A percentile compares a stretch with the other conserved stretches of the same genome.
Conservation (phyloP, 108 stramenopile genomes). For the Pseudonitzschia pungens region DNA sequence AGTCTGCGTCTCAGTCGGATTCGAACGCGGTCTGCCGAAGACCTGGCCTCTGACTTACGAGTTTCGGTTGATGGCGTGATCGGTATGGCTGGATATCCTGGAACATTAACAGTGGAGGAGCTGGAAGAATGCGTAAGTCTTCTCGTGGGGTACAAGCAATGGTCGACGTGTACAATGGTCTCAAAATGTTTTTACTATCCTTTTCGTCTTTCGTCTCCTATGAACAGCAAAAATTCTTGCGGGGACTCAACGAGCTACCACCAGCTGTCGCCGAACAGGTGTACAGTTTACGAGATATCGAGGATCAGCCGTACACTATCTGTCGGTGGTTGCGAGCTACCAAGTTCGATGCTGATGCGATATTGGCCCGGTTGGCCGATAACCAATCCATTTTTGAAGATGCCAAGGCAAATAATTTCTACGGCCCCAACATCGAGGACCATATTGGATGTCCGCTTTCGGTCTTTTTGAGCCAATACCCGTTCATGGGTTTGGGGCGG, state of each 20-base stretch:
- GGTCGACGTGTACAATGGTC: not conserved
- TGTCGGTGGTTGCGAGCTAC: conserved; percentile 53
- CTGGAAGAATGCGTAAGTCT: conserved; percentile 42
- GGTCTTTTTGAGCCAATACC: conserved; percentile 55
- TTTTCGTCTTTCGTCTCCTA: not conserved
- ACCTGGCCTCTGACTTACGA: not conserved
- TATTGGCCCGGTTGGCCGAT: conserved; percentile 36
- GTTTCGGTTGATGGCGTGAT: conserved; percentile 1
- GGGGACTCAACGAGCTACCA: conserved; percentile 12
- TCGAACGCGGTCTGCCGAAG: not conserved
- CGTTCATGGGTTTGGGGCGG: conserved; percentile 37
- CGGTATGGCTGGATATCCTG: conserved; percentile 39
- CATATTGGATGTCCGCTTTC: conserved; percentile 35
- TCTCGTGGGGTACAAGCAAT: not conserved
- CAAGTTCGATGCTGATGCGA: conserved; percentile 45
- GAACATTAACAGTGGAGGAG: conserved; percentile 40
- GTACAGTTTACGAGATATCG: conserved; percentile 37
- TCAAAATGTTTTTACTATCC: not conserved
- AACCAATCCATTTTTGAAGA: conserved; percentile 36
- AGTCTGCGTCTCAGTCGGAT: conserved; percentile 19
- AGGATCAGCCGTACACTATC: conserved; percentile 55
- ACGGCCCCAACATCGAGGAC: conserved; percentile 32
- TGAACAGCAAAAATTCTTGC: conserved; percentile 39
- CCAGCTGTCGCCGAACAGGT: conserved; percentile 34
- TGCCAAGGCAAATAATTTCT: conserved; percentile 42